Evolutionary conservation across 1,284 basidiomycete genomes (phyloP), one percentile per base, ranked within the genome.

Genomic region (Cystobasidiaceae sp.): DNA sequence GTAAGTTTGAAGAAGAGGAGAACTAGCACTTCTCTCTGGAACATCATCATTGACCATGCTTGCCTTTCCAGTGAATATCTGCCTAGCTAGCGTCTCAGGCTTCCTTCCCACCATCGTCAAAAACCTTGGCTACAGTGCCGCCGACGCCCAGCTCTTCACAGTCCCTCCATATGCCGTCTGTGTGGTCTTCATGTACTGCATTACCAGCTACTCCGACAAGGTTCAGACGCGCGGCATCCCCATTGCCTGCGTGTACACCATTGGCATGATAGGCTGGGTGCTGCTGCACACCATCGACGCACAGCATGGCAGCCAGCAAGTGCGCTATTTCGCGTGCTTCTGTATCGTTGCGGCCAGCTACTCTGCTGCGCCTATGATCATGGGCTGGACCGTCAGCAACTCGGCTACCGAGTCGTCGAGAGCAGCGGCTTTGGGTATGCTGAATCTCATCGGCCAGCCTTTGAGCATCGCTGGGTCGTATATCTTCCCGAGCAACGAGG

Each of bases 71-170:
- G 6, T 88, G 66, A 93, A 93, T 75, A 83, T 85, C 60, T 85
- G 86, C 1, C 80, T 91, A 2, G 87, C 87, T 7, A 86, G 86
- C 2, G 57, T 60, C 46, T 49, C 37, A 15, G 55, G 55, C 25
- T 60, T 62, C 27, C 78, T 92, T 27, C 90, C 90, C 0, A 92
- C 89, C 0, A 90, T 91, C 71, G 84, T 71, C 44, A 71, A 76
- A 28, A 77, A 74, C 13, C 72, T 83, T 19, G 82, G 82, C 1
- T 81, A 81, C 72, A 75, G 75, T 27, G 75, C 76, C 37, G 78
- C 81, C 0, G 72, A 79, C n/a, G 84, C 82, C 0, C 82, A 85
- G 72, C 77, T 85, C 17, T 81, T 81, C 76, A 82, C 89, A 0
- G 88, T 92, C 5, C 90, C 90, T 3, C 89, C 89, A 13, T 39